Base-by-base conservation (phyloP, 176 grass and related monocot species). In the Microstegium vimineum region DNA sequence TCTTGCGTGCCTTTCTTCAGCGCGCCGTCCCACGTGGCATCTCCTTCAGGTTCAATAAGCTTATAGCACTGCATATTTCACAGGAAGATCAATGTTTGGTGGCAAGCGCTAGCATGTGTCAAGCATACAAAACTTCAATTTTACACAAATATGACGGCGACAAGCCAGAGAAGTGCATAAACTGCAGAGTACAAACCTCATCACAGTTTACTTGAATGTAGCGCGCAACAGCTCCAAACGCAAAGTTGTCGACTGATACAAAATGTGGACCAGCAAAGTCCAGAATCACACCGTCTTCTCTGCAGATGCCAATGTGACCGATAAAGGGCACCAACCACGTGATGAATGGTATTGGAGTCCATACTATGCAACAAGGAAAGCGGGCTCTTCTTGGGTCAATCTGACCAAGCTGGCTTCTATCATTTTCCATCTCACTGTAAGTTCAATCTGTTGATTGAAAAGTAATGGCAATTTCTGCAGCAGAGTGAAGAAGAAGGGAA, bases 181-280 rank as follows among this genome's bases (percentile, higher is more conserved):
- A 84, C 36, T 3, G 33, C 35, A 62, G 34, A 30, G 10, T n/a
- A 61, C 81, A 68, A 77, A 97, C 95, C 86, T 98, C 90, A 63
- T 93, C 95, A 22, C 63, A 69, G 25, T 68, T 86, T 47, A 98
- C 69, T 90, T 90, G 92, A 57, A 98, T 89, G 57, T 98, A 95
- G 10, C 92, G 92, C 1, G 92, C 79, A 10, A 91, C 90, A 28
- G 90, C 84, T 74, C 95, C 95, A 34, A 98, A 98, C 20, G 95
- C 89, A 80, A 98, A 98, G 79, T 95, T 84, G 84, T 95, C 95
- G 84, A 98, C 89, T 16, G 90, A 95, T 63, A 95, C 87, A 54
- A 98, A 98, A 81, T 98, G 86, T 32, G 95, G 88, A 63, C 95
- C 95, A 28, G 92, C 89, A 11, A 98, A 98, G 84, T 98, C 95